These are phyloP conservation scores for Penicillium crustosum DNA, from an alignment of 2,329 filamentous ascomycete genomes.

Conservation along the genomic window DNA sequence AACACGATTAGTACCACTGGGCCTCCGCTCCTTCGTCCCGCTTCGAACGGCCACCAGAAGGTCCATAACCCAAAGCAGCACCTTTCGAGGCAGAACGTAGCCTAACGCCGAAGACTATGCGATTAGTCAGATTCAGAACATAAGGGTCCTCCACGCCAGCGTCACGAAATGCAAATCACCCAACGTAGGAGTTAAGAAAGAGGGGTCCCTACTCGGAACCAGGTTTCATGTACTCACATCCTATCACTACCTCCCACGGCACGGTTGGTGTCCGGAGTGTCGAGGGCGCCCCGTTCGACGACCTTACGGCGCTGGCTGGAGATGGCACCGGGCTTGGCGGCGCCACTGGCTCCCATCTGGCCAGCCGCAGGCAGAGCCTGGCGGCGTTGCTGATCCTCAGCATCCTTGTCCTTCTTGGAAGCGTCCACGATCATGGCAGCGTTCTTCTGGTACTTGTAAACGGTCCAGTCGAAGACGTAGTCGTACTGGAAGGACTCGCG, in stretches of 20 bases:
- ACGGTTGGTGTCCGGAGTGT: slow-evolving; percentile 71
- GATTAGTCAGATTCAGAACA: slow-evolving; percentile 76
- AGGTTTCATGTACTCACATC: slow-evolving; percentile 86
- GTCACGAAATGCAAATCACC: slow-evolving; percentile 66
- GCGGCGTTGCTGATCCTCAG: slow-evolving; percentile 72
- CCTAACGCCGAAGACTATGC: slow-evolving; percentile 81
- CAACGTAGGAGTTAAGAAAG: slow-evolving; percentile 74
- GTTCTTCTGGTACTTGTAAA: slow-evolving; percentile 99
- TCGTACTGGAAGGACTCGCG: slow-evolving; percentile 99
- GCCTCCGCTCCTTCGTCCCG: slow-evolving; percentile 54
- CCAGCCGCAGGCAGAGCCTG: slow-evolving; percentile 66
- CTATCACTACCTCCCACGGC: slow-evolving; percentile 79
- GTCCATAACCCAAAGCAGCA: slow-evolving; percentile 53
- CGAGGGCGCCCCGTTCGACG: slow-evolving; percentile 66
- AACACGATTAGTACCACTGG: slow-evolving; percentile 47
- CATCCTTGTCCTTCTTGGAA: slow-evolving; percentile 68
- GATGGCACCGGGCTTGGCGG: slow-evolving; percentile 70
- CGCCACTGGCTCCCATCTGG: slow-evolving; percentile 53
- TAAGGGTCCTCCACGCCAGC: slow-evolving; percentile 67
- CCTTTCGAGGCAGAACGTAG: slow-evolving; percentile 79
- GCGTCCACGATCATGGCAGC: slow-evolving; percentile 90
- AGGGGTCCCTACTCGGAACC: slow-evolving; percentile 80
- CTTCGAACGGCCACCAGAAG: slow-evolving; percentile 53
- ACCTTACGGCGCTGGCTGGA: slow-evolving; percentile 80
- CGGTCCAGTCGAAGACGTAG: slow-evolving; percentile 99